Evolutionary conservation across 2,329 filamentous ascomycete genomes (phyloP), one percentile per base, ranked within the genome.

Genomic region (Coniochaeta pulveracea): DNA sequence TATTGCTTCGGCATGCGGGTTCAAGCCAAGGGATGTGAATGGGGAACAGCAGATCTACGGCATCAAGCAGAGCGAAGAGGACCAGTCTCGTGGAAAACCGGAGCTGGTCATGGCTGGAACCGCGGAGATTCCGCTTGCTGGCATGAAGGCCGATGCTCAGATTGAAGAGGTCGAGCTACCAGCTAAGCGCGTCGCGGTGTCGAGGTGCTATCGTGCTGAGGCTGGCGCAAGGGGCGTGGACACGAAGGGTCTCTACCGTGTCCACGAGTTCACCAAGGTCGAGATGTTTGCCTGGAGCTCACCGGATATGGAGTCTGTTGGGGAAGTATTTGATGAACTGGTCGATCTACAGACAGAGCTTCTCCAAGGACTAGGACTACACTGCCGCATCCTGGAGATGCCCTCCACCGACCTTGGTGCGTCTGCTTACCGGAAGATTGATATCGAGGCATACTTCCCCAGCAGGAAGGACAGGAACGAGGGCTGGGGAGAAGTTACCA

Each of bases 181-280:
- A 0, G 46, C 85, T 24, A 89, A 85, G 54, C 66, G 79, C 12
- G 85, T 93, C 3, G 91, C 84, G 11, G 76, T 83, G 1, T 94
- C 85, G 36, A 72, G 91, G n/a, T 93, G 88, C 64, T 98, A 93
- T 58, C 81, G 91, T 34, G 91, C 91, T 27, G 91, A 98, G 60
- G 91, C 91, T 0, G 91, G 91, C 19, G 84, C 86, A 1, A 71
- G 89, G 24, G 91, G 91, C 19, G 78, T 81, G 16, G 85, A 91
- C 46, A 94, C 88, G 2, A 95, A 94, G 59, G 91, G 91, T 5
- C 63, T 98, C 2, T 98, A 96, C 59, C 80, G 91, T 18, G 91
- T 98, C 4, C 91, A 98, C 58, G 91, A 98, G 58, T 98, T 98
- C 58, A 94, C 86, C 18, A 98, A 98, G 55, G 89, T 98, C 0